Percentiles rank a stretch among this genome's conserved stretches.
phyloP scores from a whole-genome alignment of 2,329 filamentous ascomycete species.

The Xylaria sp. region DNA sequence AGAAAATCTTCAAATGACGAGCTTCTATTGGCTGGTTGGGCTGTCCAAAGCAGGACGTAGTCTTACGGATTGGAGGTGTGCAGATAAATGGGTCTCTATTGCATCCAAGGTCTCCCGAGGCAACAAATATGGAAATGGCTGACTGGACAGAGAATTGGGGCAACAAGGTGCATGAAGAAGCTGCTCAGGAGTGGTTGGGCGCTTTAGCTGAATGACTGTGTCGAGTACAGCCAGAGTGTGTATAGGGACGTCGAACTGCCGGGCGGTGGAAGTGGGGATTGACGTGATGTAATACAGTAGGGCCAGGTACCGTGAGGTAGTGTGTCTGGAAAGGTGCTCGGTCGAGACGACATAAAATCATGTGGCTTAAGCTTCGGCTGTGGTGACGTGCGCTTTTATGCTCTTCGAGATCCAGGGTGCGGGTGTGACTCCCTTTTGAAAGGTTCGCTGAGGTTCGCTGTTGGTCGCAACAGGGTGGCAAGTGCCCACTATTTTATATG shows the following conservation, averaged over 20 bases:
- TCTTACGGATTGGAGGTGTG: constrained; percentile 27
- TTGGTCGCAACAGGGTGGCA: constrained; percentile 41
- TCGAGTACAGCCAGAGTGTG: constrained; percentile 6
- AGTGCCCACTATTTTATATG: constrained; percentile 48
- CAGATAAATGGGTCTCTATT: constrained; percentile 20
- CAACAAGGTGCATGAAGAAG: constrained; percentile 5
- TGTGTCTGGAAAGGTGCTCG: background rate
- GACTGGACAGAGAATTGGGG: constrained; percentile 15
- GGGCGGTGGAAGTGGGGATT: constrained; percentile 47
- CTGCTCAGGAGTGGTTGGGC: constrained; percentile 6
- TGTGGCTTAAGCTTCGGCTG: constrained; percentile 37
- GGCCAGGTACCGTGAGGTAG: constrained; percentile 4
- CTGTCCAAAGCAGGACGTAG: constrained; percentile 12
- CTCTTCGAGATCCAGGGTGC: constrained; percentile 23
- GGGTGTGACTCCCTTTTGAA: constrained; percentile 36
- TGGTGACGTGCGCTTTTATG: constrained; percentile 34
- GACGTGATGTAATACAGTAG: background rate
- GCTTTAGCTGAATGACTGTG: constrained; percentile 1
- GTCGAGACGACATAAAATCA: constrained; percentile 15
- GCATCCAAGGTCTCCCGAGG: constrained; percentile 15
- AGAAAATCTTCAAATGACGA: constrained; percentile 19
- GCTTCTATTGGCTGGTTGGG: constrained; percentile 23
- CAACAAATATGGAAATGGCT: constrained; percentile 9
- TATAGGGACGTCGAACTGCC: constrained; percentile 38
- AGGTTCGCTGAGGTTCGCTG: constrained; percentile 32